A percentile compares a stretch with the other conserved stretches of the same genome.
Evolutionary conservation across 129 eudicot genomes (phyloP).

Genomic region (Arctium minus): DNA sequence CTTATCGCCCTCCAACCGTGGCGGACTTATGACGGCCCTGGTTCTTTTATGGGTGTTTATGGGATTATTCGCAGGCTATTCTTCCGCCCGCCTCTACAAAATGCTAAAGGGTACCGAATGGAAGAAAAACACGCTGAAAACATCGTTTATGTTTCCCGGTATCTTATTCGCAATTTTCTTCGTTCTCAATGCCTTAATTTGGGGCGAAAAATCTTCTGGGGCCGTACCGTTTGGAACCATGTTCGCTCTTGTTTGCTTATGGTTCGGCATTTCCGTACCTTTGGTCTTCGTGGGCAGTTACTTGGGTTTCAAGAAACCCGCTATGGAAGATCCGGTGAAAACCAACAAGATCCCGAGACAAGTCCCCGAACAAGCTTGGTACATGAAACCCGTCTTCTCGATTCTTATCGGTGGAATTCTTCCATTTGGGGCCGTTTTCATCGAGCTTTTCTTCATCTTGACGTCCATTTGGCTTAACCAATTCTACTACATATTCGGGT

Average conservation of each 20-base stretch:
- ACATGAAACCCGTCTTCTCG: slow-evolving; percentile 66
- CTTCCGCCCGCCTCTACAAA: slow-evolving; percentile 39
- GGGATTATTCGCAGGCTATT: slow-evolving; percentile 41
- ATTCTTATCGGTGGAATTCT: slow-evolving; percentile 69
- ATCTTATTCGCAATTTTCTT: slow-evolving; percentile 57
- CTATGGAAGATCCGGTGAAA: slow-evolving; percentile 72
- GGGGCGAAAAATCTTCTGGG: slow-evolving; percentile 77
- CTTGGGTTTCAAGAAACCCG: slow-evolving; percentile 73
- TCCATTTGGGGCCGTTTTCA: slow-evolving; percentile 71
- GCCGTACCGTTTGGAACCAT: slow-evolving; percentile 71
- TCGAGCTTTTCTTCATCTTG: slow-evolving; percentile 71
- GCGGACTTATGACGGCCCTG: slow-evolving; percentile 57
- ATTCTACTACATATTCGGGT: slow-evolving; percentile 72
- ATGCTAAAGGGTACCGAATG: slow-evolving; percentile 59
- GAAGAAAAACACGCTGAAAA: slow-evolving; percentile 29
- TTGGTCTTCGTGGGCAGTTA: slow-evolving; percentile 76
- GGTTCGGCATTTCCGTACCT: slow-evolving; percentile 83
- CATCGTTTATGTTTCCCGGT: slow-evolving; percentile 75
- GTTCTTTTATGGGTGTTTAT: slow-evolving; percentile 35
- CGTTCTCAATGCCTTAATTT: slow-evolving; percentile 63
- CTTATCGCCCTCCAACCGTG: slow-evolving; percentile 72
- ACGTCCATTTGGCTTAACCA: slow-evolving; percentile 80
- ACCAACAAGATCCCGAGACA: slow-evolving; percentile 46
- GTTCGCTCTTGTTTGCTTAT: slow-evolving; percentile 66
- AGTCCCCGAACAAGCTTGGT: slow-evolving; percentile 79